Conservation (phyloP, 768 basidiomycete species). For the Xanthoconium stramineum region DNA sequence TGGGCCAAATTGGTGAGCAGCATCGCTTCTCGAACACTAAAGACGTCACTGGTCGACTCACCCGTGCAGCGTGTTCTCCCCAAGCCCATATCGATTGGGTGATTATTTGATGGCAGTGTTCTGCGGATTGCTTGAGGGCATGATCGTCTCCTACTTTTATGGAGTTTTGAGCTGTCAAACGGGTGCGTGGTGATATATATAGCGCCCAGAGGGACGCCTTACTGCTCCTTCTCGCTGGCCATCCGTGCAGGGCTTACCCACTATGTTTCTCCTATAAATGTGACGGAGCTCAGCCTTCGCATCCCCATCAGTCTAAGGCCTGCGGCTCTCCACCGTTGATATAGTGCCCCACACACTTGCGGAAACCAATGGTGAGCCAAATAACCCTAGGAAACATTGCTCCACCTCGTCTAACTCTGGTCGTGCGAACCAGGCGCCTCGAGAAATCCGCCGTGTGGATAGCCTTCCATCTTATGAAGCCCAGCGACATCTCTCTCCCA, state of each 20-base stretch:
- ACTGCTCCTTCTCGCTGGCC: not conserved
- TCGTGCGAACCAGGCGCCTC: conserved; percentile 13
- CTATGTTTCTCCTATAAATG: conserved; percentile 17
- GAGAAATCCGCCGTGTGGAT: conserved; percentile 3
- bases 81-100: conserved; percentile 12
- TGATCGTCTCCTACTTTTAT: conserved; percentile 1
- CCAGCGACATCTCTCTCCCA: conserved; percentile 29
- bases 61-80: conserved; percentile 15
- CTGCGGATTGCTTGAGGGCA: not conserved
- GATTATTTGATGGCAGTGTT: conserved; percentile 6
- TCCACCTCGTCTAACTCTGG: conserved; percentile 1
- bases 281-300: not conserved
- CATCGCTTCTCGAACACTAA: conserved; percentile 8
- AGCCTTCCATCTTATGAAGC: conserved; percentile 18
- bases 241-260: not conserved
- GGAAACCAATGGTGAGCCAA: conserved; percentile 12
- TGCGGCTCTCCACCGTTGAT: not conserved
- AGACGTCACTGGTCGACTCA: conserved; percentile 15
- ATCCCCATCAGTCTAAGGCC: not conserved
- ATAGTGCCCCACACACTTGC: not conserved
- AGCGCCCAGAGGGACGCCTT: conserved; percentile 16
- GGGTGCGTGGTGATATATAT: not conserved
- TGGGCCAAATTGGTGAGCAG: not conserved
- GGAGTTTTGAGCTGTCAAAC: not conserved
- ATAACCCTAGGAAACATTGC: not conserved